These are phyloP conservation scores for Aspergillus floridensis DNA, from an alignment of 2,329 filamentous ascomycete genomes.

Conservation along the genomic window DNA sequence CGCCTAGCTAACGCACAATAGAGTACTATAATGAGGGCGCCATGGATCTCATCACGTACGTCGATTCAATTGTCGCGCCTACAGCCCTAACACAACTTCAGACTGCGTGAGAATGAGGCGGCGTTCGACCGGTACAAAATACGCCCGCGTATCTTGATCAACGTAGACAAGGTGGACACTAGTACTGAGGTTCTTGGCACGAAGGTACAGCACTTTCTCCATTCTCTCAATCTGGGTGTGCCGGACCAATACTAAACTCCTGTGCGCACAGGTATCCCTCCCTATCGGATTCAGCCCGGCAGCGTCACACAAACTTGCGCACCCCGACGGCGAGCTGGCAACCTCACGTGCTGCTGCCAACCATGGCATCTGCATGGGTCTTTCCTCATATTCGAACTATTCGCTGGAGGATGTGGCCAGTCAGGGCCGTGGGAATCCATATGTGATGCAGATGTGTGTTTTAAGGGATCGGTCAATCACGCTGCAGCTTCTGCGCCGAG, in stretches of 20 bases:
- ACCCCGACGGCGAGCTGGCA: constrained; percentile 51
- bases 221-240: too few species aligned
- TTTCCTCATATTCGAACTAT: constrained; percentile 48
- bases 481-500: constrained; percentile 41
- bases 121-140: constrained; percentile 54
- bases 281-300: constrained; percentile 56
- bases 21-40: constrained; percentile 60
- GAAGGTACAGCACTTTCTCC: constrained; percentile 20
- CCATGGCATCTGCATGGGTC: constrained; percentile 43
- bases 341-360: constrained; percentile 47
- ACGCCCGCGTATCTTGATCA: constrained; percentile 45
- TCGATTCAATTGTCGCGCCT: not conserved
- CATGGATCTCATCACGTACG: constrained; percentile 52
- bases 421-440: constrained; percentile 43
- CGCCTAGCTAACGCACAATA: constrained; percentile 10
- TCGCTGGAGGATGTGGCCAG: constrained; percentile 48
- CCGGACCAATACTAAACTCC: too few species aligned
- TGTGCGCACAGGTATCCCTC: constrained; percentile 36
- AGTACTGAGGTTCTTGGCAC: constrained; percentile 47
- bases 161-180: constrained; percentile 47
- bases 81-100: constrained; percentile 9
- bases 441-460: constrained; percentile 57
- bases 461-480: constrained; percentile 49
- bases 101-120: constrained; percentile 52
- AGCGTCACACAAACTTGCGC: constrained; percentile 53